Evolutionary conservation across 257 asterid species (phyloP).

Genomic region (Jaltomata sinuosa): DNA sequence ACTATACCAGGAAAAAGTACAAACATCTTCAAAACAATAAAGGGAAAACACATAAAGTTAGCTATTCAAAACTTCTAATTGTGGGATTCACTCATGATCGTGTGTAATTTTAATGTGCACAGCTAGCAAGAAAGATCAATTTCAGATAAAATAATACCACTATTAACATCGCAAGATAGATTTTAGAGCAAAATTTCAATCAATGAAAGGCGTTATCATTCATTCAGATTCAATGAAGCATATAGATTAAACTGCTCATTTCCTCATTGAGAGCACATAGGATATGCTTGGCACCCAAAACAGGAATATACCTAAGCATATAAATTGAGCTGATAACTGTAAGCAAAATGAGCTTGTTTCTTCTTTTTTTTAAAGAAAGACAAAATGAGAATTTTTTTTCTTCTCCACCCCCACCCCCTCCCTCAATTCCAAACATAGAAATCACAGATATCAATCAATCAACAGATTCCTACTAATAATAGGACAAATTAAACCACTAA

Average conservation of each 20-base stretch:
- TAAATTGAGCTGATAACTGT: neutral
- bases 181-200: neutral
- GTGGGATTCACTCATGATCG: neutral
- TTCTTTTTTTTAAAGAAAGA: neutral
- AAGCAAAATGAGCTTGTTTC: neutral
- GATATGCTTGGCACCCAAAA: neutral
- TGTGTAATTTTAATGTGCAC: neutral
- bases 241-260: neutral
- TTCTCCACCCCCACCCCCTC: neutral
- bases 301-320: neutral
- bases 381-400: neutral
- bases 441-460: neutral
- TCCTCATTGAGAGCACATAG: neutral
- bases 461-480: neutral
- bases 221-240: neutral
- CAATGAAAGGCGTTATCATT: neutral
- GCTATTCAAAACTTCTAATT: neutral
- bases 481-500: neutral
- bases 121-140: neutral
- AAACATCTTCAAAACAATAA: neutral
- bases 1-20: neutral
- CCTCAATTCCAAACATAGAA: neutral
- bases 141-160: neutral
- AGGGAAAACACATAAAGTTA: neutral
- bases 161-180: neutral